Base-by-base conservation (phyloP, 495 filamentous ascomycete species). In the Aspergillus asperescens region DNA sequence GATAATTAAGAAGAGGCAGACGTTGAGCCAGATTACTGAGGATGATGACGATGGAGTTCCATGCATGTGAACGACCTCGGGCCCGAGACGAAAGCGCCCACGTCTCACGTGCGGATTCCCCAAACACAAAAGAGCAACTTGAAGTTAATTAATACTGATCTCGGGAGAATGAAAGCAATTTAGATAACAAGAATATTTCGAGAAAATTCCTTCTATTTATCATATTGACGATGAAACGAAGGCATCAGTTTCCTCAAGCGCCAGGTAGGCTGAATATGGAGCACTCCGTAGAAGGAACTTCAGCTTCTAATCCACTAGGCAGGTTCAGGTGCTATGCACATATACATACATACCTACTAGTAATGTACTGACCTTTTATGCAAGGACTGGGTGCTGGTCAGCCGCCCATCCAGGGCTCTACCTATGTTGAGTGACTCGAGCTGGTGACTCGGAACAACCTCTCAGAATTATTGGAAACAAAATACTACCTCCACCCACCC, bases 61-160 rank as follows among this genome's bases (percentile, higher is more conserved):
- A 50, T 54, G 55, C 62, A 65, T 65, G 62, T 65, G 62, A 65
- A 60, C 24, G 56, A 64, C 62, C 62, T 65, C 62, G 62, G 62
- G 55, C 47, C 55, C 31, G 34, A 50, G 42, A 28, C 40, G 44
- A 31, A 38, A 40, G 40, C 29, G 43, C 40, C 48, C 34, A 39
- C 16, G 13, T 24, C 54, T 63, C 61, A 63, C 61, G 61, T 63
- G 61, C 48, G 29, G 44, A 28, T 56, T 57, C 56, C 56, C 60
- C 56, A 54, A n/a, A 37, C 18, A 25, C n/a, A 23, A 42, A 42
- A n/a, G n/a, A n/a, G n/a, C n/a, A 16, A 7, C 15, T 37, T 16
- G 32, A 37, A 29, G 27, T 29, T 29, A 29, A 5, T 10, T 29
- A 29, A 10, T 29, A 5, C 5, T 29, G 5, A 10, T 29, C 5